Evolutionary conservation across 75 land plant species (phyloP).

Genomic region (Cryptomeria japonica): DNA sequence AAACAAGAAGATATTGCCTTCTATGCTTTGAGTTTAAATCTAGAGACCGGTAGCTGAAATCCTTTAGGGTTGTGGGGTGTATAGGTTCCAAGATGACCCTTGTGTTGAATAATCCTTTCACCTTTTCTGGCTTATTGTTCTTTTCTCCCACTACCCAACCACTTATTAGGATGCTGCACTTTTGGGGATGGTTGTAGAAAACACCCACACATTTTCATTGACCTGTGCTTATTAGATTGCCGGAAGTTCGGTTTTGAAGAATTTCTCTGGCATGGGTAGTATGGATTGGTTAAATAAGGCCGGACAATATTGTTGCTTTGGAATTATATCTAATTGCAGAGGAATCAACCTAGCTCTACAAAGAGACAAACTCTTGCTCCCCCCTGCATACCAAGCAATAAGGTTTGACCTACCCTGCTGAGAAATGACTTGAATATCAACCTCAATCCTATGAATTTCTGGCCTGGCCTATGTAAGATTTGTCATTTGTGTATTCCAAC

Average conservation of each 20-base stretch:
- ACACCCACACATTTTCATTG: neutral
- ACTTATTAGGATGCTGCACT: neutral
- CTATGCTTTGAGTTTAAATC: neutral
- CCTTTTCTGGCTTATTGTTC: neutral
- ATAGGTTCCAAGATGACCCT: neutral
- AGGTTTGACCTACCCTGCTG: neutral
- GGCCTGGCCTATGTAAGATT: too few species aligned
- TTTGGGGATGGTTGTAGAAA: neutral
- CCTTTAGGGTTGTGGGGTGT: neutral
- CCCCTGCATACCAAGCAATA: too few species aligned
- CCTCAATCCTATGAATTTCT: neutral
- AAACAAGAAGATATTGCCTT: neutral
- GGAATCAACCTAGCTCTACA: neutral
- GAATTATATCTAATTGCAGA: neutral
- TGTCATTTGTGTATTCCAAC: too few species aligned
- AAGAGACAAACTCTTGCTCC: too few species aligned
- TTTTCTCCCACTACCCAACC: neutral
- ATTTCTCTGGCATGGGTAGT: neutral
- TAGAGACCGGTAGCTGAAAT: neutral
- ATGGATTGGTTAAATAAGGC: neutral
- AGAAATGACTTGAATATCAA: neutral
- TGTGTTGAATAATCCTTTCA: neutral
- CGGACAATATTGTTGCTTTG: neutral
- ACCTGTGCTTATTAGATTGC: neutral
- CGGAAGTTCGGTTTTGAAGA: neutral